Evolutionary conservation across 805 yeast genomes (phyloP), one percentile per base, ranked within the genome.

Genomic region (Candida loeiensis): DNA sequence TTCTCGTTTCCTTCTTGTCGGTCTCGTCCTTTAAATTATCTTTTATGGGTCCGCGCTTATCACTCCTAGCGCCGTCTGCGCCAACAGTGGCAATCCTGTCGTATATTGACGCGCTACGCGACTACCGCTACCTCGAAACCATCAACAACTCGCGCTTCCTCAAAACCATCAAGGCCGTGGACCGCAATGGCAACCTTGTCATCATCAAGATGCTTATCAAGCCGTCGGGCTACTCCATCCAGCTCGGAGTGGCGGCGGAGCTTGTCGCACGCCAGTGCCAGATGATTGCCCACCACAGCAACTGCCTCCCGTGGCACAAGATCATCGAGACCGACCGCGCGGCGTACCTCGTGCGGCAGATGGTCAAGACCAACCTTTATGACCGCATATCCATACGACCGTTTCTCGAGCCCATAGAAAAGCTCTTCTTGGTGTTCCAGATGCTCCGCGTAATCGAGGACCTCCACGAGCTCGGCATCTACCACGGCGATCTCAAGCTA

Each of bases 61-160:
- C 97, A 1, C 69, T 86, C 24, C 64, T 88, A 57, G 86, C 96
- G 7, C 96, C 96, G 9, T 80, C 95, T 2, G 88, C 95, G 1
- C 89, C 95, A 3, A 86, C 96, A 1, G 86, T 91, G 52, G 96
- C 95, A 5, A 73, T 89, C 2, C 88, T 91, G 16, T 90, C 97
- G 1, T 91, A 90, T 50, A 77, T 91, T 20, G 89, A 89, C 53
- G 87, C 85, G 31, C 69, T 91, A 8, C 80, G 79, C 17, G 79
- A 80, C 45, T 71, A 85, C 28, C 91, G 86, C 51, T 91, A 87
- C 56, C 71, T 82, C 1, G 78, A 81, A 39, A 82, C 85, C 31
- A 63, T 89, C 34, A 88, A 89, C 42, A 80, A 89, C 34, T 81
- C 95, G 7, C 73, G 96, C 39, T 90, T 90, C 59, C 71, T 91